Base-by-base conservation (phyloP, 352 stramenopile genomes). In the Globisporangium irregulare region DNA sequence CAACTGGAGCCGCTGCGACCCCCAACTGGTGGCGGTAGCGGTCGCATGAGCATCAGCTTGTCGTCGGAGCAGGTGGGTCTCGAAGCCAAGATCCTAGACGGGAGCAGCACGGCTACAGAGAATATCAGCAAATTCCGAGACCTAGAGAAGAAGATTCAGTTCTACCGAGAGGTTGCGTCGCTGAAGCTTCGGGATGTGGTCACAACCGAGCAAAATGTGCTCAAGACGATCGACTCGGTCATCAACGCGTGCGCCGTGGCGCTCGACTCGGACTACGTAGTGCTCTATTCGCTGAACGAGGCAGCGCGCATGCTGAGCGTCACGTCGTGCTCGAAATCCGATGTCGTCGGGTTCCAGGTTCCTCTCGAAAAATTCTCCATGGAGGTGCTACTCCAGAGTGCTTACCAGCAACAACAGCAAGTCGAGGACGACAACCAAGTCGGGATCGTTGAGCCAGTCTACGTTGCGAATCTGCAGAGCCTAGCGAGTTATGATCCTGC, bases 1-100 rank as follows among this genome's bases (percentile, higher is more conserved):
- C 82, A 89, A 54, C 68, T 91, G 20, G 82, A 91, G 60, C 82
- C 82, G 8, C 73, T 91, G 36, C 81, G 79, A 4, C 80, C 82
- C 2, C 73, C 76, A 10, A 83, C 78, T 38, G 73, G 69, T 22
- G 41, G 59, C 2, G 65, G 57, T 0, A 79, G 69, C 14, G 68
- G 68, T 5, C 68, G 68, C 24, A 65, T 84, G 51, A 75, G 62
- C 20, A 70, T 80, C 24, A 83, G 78, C 53, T 73, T 77, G 58
- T 83, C 75, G 12, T 78, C 78, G 15, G 78, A 76, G 12, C 65
- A 75, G 27, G 70, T 85, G n/a, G 78, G 69, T 20, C 74, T 78
- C 64, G 76, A 83, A 57, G 79, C 76, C 22, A 82, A 73, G 34
- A 68, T 76, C 18, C 56, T 80, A 66, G 75, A 82, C 4, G 54